Evolutionary conservation across 225 moss, liverwort and hornwort species (phyloP).

Genomic region (Physcomitrium patens): DNA sequence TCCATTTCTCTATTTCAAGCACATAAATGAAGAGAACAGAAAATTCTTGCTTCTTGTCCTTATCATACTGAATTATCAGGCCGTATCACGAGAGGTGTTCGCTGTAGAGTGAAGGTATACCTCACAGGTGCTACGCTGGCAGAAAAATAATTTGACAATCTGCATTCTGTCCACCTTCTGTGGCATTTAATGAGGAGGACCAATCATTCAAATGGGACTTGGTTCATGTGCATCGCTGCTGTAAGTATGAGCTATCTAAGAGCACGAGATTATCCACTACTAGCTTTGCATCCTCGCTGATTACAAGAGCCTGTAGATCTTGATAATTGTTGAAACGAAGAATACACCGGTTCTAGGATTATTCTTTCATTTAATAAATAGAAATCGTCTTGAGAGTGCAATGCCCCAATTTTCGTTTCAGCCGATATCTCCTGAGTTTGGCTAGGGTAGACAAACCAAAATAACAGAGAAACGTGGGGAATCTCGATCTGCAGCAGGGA

Average conservation of each 20-base stretch:
- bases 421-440: not conserved
- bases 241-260: constrained; percentile 12
- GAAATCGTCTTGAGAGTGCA: constrained; percentile 5
- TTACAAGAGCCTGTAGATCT: constrained; percentile 17
- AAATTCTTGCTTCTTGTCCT: constrained; percentile 15
- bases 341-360: not conserved
- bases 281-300: not conserved
- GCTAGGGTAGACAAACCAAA: constrained; percentile 15
- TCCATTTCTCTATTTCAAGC: not conserved
- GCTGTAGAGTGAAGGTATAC: constrained; percentile 22
- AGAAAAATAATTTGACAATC: constrained; percentile 15
- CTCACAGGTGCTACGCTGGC: constrained; percentile 18
- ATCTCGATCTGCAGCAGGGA: constrained; percentile 13
- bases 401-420: not conserved
- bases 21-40: not conserved
- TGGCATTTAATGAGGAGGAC: constrained; percentile 19
- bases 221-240: not conserved
- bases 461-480: constrained; percentile 16
- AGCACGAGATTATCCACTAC: not conserved
- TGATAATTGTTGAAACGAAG: not conserved
- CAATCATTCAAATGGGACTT: constrained; percentile 20
- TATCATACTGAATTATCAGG: constrained; percentile 22
- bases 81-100: constrained; percentile 13
- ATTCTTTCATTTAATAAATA: not conserved
- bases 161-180: constrained; percentile 13